Evolutionary conservation across 139 green algal genomes (phyloP), one percentile per base, ranked within the genome.

Genomic region (Choricystis sp.): DNA sequence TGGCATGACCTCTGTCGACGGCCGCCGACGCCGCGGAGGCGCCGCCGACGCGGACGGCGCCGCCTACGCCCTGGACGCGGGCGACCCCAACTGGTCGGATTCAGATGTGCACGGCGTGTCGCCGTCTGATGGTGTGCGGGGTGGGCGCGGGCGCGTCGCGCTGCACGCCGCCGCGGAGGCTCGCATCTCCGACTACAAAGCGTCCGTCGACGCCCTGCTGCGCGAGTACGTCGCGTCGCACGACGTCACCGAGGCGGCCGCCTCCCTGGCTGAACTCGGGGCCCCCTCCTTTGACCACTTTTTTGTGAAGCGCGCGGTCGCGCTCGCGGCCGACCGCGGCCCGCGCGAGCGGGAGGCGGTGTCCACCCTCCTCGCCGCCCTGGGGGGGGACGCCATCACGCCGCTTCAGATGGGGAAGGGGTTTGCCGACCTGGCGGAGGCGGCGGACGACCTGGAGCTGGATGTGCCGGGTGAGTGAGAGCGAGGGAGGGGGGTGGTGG

Each of bases 321-420:
- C 73, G 1, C 57, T 81, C 31, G 79, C 85, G 9, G 66, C 96
- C 57, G 92, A 96, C 78, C 76, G 85, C 49, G 81, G 92, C 55
- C 81, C 91, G 68, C 72, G 84, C 29, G 91, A 98, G 75, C 77
- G 86, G n/a, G 92, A 98, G 79, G 89, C 94, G 86, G 80, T 83
- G 0, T 81, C 69, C 40, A 63, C 76, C 55, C 79, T 96, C 68
- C 82, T 98, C 1, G 86, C 72, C 49, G 74, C 74, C 30, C 74
- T 97, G 60, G 95, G 96, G 67, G 80, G 77, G 29, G 84, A 94
- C 74, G 76, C 2, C 29, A 0, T 31, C 0, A 28, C 60, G 1
- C 40, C 56, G 24, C 72, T 80, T 24, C 70, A 86, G 63, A 65
- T 79, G 2, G 68, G 65, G 25, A 62, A 72, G 58, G 88, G 87